phyloP scores from a whole-genome alignment of 768 basidiomycete genomes.

The Galerina sulciceps region DNA sequence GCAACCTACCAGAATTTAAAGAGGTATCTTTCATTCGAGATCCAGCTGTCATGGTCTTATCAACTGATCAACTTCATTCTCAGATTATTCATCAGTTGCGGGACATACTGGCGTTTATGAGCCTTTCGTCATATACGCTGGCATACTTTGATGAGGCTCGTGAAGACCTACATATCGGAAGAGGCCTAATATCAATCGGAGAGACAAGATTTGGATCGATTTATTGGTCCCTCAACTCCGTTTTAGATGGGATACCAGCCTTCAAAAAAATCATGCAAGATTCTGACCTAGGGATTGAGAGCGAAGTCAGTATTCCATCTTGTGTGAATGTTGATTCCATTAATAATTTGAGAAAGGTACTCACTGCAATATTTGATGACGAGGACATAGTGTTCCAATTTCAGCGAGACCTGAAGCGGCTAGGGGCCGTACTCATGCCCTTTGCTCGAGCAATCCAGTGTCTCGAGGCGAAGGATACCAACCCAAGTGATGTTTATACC shows the following conservation, averaged over 20 bases:
- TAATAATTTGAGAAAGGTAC: no score
- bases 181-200: slow-evolving; percentile 4
- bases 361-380: background rate
- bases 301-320: no score
- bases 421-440: background rate
- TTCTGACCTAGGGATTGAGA: background rate
- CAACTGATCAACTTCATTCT: no score
- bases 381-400: background rate
- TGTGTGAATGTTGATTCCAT: no score
- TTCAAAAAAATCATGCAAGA: no score
- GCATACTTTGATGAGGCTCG: background rate
- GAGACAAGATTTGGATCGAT: slow-evolving; percentile 8
- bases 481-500: background rate
- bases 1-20: slow-evolving; percentile 1
- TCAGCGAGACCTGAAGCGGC: background rate
- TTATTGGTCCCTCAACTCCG: slow-evolving; percentile 5
- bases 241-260: slow-evolving; percentile 1
- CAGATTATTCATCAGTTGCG: background rate
- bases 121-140: background rate
- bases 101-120: background rate
- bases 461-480: slow-evolving; percentile 1
- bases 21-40: background rate
- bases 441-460: slow-evolving; percentile 4
- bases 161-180: background rate
- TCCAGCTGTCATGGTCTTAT: no score